Percentiles rank a stretch among this genome's conserved stretches.
phyloP scores from a whole-genome alignment of 2,329 filamentous ascomycete genomes.

The Alternaria hordeiaustralica region DNA sequence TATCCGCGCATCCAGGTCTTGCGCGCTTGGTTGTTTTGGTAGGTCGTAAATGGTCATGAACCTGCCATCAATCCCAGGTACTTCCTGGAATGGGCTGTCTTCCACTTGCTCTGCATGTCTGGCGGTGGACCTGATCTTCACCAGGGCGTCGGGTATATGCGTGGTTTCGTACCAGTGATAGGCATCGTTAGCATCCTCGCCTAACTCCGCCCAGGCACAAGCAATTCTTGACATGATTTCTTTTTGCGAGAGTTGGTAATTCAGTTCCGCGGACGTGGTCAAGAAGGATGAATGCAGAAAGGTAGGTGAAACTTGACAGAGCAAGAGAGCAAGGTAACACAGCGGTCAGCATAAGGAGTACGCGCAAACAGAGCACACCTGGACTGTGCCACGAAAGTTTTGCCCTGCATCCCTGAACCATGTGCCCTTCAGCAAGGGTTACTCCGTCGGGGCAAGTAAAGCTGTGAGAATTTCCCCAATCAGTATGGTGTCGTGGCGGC shows the following conservation, averaged over 20 bases:
- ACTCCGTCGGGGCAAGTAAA: background rate
- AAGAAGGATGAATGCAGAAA: background rate
- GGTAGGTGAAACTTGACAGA: background rate
- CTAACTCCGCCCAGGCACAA: constrained; percentile 18
- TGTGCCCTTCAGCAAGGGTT: constrained; percentile 3
- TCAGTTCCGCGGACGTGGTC: background rate
- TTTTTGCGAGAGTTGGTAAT: background rate
- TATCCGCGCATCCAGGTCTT: constrained; percentile 14
- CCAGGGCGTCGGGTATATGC: constrained; percentile 12
- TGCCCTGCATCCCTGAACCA: background rate
- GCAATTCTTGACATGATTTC: constrained; percentile 19
- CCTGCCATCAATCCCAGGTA: constrained; percentile 11
- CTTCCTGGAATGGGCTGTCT: constrained; percentile 22
- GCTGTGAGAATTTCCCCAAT: background rate
- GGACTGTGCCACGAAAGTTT: constrained; percentile 10
- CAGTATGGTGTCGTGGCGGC: background rate
- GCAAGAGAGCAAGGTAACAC: background rate
- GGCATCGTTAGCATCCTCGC: constrained; percentile 8
- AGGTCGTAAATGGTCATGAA: constrained; percentile 22
- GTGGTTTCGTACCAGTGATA: constrained; percentile 15
- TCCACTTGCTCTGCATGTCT: constrained; percentile 10
- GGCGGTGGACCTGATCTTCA: constrained; percentile 12
- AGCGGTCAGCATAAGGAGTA: constrained; percentile 3
- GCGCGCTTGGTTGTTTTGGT: constrained; percentile 4
- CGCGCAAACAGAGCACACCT: background rate